Evolutionary conservation across 768 basidiomycete genomes (phyloP), one percentile per base, ranked within the genome.

Genomic region (Leccinum ochraceum): DNA sequence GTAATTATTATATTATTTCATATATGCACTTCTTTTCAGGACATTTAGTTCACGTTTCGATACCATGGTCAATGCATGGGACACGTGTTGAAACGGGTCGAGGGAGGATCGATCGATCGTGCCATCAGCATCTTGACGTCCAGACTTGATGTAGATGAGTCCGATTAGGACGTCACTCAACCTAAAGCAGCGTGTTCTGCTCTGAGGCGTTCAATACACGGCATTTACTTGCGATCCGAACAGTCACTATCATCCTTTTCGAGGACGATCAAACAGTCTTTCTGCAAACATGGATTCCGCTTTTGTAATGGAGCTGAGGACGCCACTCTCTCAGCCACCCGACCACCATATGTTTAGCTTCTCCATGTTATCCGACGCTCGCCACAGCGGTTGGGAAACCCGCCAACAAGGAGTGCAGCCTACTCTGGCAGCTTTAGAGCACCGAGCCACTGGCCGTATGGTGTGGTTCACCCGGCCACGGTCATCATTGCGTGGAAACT

Each of bases 1-100:
- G 44, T 60, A 36, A 49, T 48, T 64, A 60, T 60, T 60, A 48
- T 61, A 65, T 53, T 37, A 64, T 53, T 46, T 56, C 46, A 37
- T 16, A 11, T 11, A 2, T 54, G 28, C 39, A 65, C 26, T 63
- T 37, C 14, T 42, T 42, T 17, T 34, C 22, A 17, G 10, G 36
- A 53, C 39, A 36, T 37, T 22, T 24, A 30, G 8, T 46, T 42
- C 51, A 60, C 37, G 34, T 37, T 61, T 36, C 50, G 44, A 61
- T 61, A 28, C 42, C 42, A 48, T 42, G 39, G 11, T 48, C 46
- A 22, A 13, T 48, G 32, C 32, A 34, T 34, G 32, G 6, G 20
- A 14, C 13, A 49, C 48, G 48, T 24, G 48, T 48, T 22, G 14
- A 20, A 10, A 44, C 42, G 42, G n/a, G 42, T 44, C 42, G 42